These are phyloP conservation scores for Pseudogymnoascus sp. DNA, from an alignment of 2,329 filamentous ascomycete species.

Conservation along the genomic window DNA sequence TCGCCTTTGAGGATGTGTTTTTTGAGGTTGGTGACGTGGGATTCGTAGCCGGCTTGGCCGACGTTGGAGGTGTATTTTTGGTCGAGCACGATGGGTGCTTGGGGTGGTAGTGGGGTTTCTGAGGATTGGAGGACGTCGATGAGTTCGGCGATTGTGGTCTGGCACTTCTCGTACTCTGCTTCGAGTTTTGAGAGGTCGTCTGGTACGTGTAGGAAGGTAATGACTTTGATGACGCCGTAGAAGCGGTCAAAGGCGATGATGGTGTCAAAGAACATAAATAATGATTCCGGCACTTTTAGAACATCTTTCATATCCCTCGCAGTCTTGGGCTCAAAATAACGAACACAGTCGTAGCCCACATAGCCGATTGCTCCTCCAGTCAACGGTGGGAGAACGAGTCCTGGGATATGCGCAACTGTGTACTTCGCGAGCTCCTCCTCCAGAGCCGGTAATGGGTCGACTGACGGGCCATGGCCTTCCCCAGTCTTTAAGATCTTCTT, in stretches of 20 bases:
- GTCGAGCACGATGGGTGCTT: slow-evolving; percentile 62
- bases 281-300: slow-evolving; percentile 78
- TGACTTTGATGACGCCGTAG: slow-evolving; percentile 84
- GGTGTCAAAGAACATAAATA: slow-evolving; percentile 97
- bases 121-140: slow-evolving; percentile 64
- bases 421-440: slow-evolving; percentile 71
- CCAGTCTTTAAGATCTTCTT: slow-evolving; percentile 81
- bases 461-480: slow-evolving; percentile 72
- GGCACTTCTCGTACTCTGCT: slow-evolving; percentile 61
- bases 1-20: slow-evolving; percentile 84
- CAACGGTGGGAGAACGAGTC: slow-evolving; percentile 72
- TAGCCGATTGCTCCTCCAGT: slow-evolving; percentile 93
- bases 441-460: slow-evolving; percentile 75
- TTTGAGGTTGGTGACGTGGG: slow-evolving; percentile 79
- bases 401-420: slow-evolving; percentile 75
- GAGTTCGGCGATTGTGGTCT: slow-evolving; percentile 53
- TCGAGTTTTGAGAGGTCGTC: slow-evolving; percentile 48
- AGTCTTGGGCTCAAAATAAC: slow-evolving; percentile 98
- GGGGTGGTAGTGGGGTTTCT: slow-evolving; percentile 68
- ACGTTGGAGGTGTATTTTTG: slow-evolving; percentile 88
- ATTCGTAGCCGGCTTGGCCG: slow-evolving; percentile 78
- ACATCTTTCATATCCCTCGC: slow-evolving; percentile 80
- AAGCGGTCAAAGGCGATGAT: slow-evolving; percentile 93
- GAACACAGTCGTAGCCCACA: slow-evolving; percentile 93
- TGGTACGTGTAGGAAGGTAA: slow-evolving; percentile 77